A percentile compares a stretch with the other conserved stretches of the same genome.
Conservation (phyloP, 257 asterid genomes). For the Capsicum rhomboideum region DNA sequence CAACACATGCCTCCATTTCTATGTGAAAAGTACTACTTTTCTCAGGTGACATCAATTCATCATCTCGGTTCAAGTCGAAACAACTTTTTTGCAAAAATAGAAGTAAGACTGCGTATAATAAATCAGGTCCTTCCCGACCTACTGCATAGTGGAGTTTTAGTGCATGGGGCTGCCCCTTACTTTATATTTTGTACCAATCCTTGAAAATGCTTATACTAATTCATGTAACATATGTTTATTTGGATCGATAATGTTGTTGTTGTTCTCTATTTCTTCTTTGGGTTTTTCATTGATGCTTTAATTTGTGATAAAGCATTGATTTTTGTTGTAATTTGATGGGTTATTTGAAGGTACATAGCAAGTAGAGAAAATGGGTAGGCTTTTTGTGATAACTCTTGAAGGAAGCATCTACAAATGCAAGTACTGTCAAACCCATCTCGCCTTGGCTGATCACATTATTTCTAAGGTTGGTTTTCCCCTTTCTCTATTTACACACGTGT, state of each 20-base stretch:
- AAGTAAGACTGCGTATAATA: too few species aligned
- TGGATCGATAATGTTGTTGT: neutral
- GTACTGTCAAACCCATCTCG: conserved; percentile 7
- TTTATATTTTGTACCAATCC: too few species aligned
- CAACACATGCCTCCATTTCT: neutral
- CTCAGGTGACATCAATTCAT: neutral
- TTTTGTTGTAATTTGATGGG: neutral
- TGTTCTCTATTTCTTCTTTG: too few species aligned
- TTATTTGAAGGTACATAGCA: neutral
- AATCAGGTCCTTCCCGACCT: too few species aligned
- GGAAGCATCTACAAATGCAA: conserved; percentile 4
- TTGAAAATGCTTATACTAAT: neutral
- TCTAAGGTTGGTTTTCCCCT: conserved; percentile 4
- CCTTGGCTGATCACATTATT: conserved; percentile 6
- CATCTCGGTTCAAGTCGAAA: neutral
- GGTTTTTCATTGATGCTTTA: neutral
- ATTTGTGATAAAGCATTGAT: neutral
- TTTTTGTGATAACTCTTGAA: conserved; percentile 4
- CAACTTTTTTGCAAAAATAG: too few species aligned
- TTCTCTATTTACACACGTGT: neutral
- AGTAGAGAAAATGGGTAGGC: conserved; percentile 7
- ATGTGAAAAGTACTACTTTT: neutral
- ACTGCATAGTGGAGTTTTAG: too few species aligned
- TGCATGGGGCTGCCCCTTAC: too few species aligned
- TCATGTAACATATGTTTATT: neutral